phyloP scores from a whole-genome alignment of 2,329 filamentous ascomycete species.

The Diaporthe batatas region DNA sequence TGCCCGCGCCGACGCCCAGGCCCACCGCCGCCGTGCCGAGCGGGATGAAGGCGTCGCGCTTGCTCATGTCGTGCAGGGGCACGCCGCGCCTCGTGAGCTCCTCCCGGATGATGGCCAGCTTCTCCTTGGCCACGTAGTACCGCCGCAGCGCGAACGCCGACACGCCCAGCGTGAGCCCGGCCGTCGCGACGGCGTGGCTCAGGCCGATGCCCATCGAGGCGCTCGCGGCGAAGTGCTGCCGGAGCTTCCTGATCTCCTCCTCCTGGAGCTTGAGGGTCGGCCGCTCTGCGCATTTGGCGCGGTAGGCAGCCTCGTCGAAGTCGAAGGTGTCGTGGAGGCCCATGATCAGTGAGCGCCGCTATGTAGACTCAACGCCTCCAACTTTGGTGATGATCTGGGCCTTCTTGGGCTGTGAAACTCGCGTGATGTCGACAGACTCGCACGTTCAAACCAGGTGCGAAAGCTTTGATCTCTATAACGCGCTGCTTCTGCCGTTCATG shows the following conservation, averaged over 20 bases:
- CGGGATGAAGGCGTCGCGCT: slow-evolving; percentile 39
- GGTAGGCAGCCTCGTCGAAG: slow-evolving; percentile 40
- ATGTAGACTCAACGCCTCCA: background rate
- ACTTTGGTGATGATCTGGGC: background rate
- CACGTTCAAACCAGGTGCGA: background rate
- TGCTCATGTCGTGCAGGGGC: slow-evolving; percentile 39
- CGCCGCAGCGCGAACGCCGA: slow-evolving; percentile 39
- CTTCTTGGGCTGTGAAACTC: too few relatives aligned
- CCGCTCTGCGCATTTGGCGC: slow-evolving; percentile 37
- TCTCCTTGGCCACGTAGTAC: slow-evolving; percentile 38
- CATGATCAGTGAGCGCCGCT: slow-evolving; percentile 12
- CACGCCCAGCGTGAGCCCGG: slow-evolving; percentile 39
- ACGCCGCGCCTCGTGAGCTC: slow-evolving; percentile 40
- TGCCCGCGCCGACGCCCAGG: slow-evolving; percentile 34
- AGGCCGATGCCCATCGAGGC: slow-evolving; percentile 40
- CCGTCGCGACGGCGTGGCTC: slow-evolving; percentile 38
- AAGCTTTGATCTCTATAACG: background rate
- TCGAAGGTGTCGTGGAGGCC: slow-evolving; percentile 41
- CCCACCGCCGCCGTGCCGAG: slow-evolving; percentile 34
- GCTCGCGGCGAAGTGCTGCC: slow-evolving; percentile 41
- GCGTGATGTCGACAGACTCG: too few relatives aligned
- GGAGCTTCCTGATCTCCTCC: slow-evolving; percentile 39
- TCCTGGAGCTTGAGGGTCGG: slow-evolving; percentile 39
- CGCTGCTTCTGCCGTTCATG: background rate
- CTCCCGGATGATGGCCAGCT: slow-evolving; percentile 41